phyloP scores from a whole-genome alignment of 495 filamentous ascomycete species.

The Hamigera avellanea region DNA sequence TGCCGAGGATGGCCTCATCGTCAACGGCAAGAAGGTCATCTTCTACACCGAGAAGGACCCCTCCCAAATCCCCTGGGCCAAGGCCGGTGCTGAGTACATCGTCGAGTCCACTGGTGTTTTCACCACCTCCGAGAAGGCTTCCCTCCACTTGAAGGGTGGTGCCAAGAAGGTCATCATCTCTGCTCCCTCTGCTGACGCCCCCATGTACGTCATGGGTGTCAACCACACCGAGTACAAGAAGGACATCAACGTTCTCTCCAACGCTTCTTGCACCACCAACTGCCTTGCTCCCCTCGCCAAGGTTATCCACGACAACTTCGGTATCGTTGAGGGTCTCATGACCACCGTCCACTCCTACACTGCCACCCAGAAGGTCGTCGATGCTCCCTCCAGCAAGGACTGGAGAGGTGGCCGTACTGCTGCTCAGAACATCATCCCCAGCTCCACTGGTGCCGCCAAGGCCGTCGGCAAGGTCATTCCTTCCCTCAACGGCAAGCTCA shows the following conservation, averaged over 20 bases:
- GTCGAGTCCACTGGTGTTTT: constrained; percentile 99
- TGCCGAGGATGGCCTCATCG: constrained; percentile 61
- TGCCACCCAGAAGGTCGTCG: constrained; percentile 98
- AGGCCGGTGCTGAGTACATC: constrained; percentile 86
- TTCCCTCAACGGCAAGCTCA: constrained; percentile 95
- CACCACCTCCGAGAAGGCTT: constrained; percentile 95
- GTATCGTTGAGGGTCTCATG: constrained; percentile 97
- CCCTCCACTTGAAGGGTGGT: constrained; percentile 92
- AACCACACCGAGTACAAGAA: constrained; percentile 88
- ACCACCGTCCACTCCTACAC: constrained; percentile 99
- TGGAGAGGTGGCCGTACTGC: constrained; percentile 98
- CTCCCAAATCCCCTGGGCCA: constrained; percentile 77
- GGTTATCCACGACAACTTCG: constrained; percentile 96
- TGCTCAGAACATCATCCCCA: constrained; percentile 99
- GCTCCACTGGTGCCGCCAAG: constrained; percentile 98
- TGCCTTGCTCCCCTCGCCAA: constrained; percentile 98
- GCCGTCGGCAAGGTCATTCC: constrained; percentile 99
- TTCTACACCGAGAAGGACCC: constrained; percentile 95
- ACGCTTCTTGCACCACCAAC: constrained; percentile 99
- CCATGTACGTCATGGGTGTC: constrained; percentile 99
- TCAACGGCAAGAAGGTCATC: constrained; percentile 93
- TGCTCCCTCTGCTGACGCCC: constrained; percentile 94
- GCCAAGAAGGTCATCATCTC: constrained; percentile 99
- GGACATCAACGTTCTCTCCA: constrained; percentile 87
- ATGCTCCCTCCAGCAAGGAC: constrained; percentile 95